A percentile compares a stretch with the other conserved stretches of the same genome.
These are phyloP conservation scores for Backusella liffmaniae DNA, from an alignment of 192 early-diverging fungal species.

Conservation along the genomic window DNA sequence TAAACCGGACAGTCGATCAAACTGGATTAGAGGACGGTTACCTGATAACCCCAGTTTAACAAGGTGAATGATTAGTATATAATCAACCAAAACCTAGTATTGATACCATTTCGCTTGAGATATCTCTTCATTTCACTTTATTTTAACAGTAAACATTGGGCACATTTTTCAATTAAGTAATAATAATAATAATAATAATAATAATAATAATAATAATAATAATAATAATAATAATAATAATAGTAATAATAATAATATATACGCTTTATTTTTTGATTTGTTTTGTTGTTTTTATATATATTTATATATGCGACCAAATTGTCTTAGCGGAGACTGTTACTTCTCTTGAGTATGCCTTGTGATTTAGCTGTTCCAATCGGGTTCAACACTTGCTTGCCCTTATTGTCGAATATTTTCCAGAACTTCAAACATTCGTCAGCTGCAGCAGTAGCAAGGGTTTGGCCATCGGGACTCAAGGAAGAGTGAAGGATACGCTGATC, in stretches of 20 bases:
- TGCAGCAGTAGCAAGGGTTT: constrained; percentile 88
- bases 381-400: neutral
- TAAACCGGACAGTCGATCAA: too few relatives aligned
- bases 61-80: too few relatives aligned
- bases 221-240: too few relatives aligned
- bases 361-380: neutral
- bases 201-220: neutral
- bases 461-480: constrained; percentile 88
- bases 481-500: constrained; percentile 87
- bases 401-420: constrained; percentile 84
- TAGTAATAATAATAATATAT: neutral
- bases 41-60: too few relatives aligned
- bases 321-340: neutral
- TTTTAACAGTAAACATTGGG: too few relatives aligned
- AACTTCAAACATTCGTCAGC: constrained; percentile 95
- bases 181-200: neutral
- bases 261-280: neutral
- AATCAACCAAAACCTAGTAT: too few relatives aligned
- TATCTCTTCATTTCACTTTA: too few relatives aligned
- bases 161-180: too few relatives aligned
- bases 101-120: too few relatives aligned
- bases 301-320: neutral
- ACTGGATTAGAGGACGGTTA: too few relatives aligned
- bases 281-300: neutral
- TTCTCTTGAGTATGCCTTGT: neutral